Evolutionary conservation across 2,329 filamentous ascomycete species (phyloP), one percentile per base, ranked within the genome.

Genomic region (Sporothrix humicola): DNA sequence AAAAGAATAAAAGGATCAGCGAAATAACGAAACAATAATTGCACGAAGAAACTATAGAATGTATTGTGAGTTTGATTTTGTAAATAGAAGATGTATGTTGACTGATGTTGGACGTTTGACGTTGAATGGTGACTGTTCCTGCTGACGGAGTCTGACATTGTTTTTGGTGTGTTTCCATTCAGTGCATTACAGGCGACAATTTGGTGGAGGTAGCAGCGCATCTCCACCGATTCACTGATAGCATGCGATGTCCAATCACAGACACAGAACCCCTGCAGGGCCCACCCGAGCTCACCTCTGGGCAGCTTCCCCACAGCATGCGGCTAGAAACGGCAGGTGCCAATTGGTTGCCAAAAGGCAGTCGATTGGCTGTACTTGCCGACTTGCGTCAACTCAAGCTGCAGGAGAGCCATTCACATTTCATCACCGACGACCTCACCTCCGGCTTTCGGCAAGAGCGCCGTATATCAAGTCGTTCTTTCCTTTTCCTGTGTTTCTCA

Each of bases 291-390:
- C 52, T 70, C 37, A 31, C 42, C 15, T 56, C 26, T 52, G 12
- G 3, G 15, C n/a, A 15, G 15, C 50, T 52, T 7, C 52, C 52
- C 44, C 44, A 26, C 46, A 31, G 20, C 44, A 17, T 37, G 65
- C 46, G 46, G 46, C 65, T 68, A 52, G 13, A 37, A 68, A 68
- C 65, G 65, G 65, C 65, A 68, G 65, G 65, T 58, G 50, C 66
- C 66, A 69, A 56, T 69, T 69, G 65, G 65, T 26, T 26, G 23
- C 23, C 23, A 26, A 26, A 26, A 26, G 2, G 31, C 31, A 26
- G 44, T 44, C 61, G 48, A 69, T 69, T 69, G 65, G 65, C 23
- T 52, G 46, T 13, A 68, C 65, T 68, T 68, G 46, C 65, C 65
- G 65, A 68, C 65, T 17, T 68, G 23, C 50, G 50, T 44, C 48